Conservation (phyloP, 805 yeast genomes). For the Starmerella asiatica region DNA sequence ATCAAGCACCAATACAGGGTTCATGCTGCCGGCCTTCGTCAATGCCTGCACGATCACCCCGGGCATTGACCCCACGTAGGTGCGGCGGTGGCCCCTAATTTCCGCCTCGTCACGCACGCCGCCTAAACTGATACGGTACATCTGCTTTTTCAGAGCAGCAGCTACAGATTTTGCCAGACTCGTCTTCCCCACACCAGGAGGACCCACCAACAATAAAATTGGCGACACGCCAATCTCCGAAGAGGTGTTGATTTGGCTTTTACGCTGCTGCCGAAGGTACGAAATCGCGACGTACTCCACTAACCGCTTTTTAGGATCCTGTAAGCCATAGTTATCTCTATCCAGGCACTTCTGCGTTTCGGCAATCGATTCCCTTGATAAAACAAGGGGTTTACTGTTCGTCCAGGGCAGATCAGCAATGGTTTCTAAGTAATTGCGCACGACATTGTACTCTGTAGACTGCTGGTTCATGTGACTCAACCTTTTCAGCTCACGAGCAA, state of each 20-base stretch:
- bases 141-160: constrained; percentile 52
- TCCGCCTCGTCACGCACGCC: constrained; percentile 85
- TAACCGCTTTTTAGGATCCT: constrained; percentile 58
- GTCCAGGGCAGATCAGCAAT: constrained; percentile 31
- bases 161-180: constrained; percentile 77
- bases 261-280: constrained; percentile 35
- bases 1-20: constrained; percentile 71
- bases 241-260: background rate
- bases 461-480: constrained; percentile 30
- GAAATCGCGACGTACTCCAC: constrained; percentile 70
- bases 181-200: constrained; percentile 91
- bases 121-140: constrained; percentile 72
- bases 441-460: constrained; percentile 33
- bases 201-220: constrained; percentile 69
- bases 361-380: constrained; percentile 31
- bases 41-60: constrained; percentile 68
- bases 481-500: constrained; percentile 29
- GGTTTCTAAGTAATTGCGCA: constrained; percentile 31
- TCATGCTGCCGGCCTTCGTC: constrained; percentile 61
- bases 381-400: constrained; percentile 14
- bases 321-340: constrained; percentile 66
- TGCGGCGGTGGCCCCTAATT: constrained; percentile 78
- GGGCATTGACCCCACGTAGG: constrained; percentile 87
- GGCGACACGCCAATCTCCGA: constrained; percentile 34
- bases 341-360: constrained; percentile 47